phyloP scores from a whole-genome alignment of 2,329 filamentous ascomycete genomes.

The Alternaria sp. region DNA sequence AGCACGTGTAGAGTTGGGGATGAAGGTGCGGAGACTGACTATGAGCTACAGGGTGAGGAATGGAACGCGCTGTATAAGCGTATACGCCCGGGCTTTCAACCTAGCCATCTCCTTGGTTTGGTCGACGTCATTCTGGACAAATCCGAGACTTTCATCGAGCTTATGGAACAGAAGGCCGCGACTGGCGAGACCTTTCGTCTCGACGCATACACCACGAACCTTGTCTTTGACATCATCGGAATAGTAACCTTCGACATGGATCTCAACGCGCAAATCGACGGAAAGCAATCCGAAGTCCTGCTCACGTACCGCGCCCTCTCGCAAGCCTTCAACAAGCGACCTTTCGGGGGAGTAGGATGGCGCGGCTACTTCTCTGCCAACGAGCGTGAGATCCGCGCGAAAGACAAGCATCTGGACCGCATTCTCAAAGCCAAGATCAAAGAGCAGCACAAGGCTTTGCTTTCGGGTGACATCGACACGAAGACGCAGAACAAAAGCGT shows the following conservation, averaged over 20 bases:
- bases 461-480: neutral
- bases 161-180: slow-evolving; percentile 20
- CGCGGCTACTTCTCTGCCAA: slow-evolving; percentile 22
- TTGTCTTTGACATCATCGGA: slow-evolving; percentile 31
- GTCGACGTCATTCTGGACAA: slow-evolving; percentile 36
- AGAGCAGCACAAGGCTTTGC: slow-evolving; percentile 11
- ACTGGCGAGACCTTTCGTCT: slow-evolving; percentile 15
- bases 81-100: slow-evolving; percentile 22
- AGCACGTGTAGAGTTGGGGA: neutral
- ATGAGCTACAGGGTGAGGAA: neutral
- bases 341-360: slow-evolving; percentile 14
- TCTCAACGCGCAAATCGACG: slow-evolving; percentile 22
- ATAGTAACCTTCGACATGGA: slow-evolving; percentile 25
- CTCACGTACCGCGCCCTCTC: slow-evolving; percentile 25
- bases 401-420: slow-evolving; percentile 17
- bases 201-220: slow-evolving; percentile 20
- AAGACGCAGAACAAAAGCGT: slow-evolving; percentile 10
- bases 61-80: slow-evolving; percentile 9
- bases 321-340: slow-evolving; percentile 23
- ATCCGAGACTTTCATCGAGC: slow-evolving; percentile 26
- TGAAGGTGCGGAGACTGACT: neutral
- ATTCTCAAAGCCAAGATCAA: slow-evolving; percentile 23
- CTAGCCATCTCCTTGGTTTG: slow-evolving; percentile 17
- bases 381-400: slow-evolving; percentile 15
- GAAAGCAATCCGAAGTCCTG: slow-evolving; percentile 16